Evolutionary conservation across 2,329 filamentous ascomycete genomes (phyloP), one percentile per base, ranked within the genome.

Genomic region (Fusarium staphyleae): DNA sequence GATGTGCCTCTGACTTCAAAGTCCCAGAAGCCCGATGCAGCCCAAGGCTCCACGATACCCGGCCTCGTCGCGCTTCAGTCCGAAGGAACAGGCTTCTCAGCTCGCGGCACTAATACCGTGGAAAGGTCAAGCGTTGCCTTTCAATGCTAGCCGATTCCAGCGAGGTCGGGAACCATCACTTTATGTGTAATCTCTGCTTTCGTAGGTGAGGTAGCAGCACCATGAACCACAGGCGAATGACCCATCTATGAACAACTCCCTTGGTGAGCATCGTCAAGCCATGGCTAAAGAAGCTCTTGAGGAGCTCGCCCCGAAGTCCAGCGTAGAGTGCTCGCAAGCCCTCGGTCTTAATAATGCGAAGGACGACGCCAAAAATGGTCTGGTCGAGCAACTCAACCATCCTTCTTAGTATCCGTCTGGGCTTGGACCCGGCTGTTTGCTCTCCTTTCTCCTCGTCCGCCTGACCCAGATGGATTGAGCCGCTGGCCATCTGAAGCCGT

Each of bases 1-100:
- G 90, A 96, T 56, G 82, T 84, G 32, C 86, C 92, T 66, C 74
- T 97, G n/a, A 87, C 85, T 6, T 77, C 75, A 24, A 73, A 73
- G 52, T 70, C 74, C 36, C 73, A 74, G 39, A 74, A 75, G 46
- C 73, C 81, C 66, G 69, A 61, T 64, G 68, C 41, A 52, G 58
- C 62, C 34, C 84, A 84, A 63, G 81, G 86, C 29, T 84, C 78
- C 45, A 80, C 88, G 29, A 85, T 80, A 54, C 84, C 87, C 0
- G 93, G 93, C 0, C 70, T 97, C 28, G 87, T 97, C 3, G 85
- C 89, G 68, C 82, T 98, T 41, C 87, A 84, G 62, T 90, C 88
- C 29, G 93, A 97, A 66, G 93, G 93, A 1, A 98, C 93, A 0
- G 93, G 93, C 0, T 98, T 96, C 73, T 93, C 93, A 4, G 89